Evolutionary conservation across 306 rosid genomes (phyloP).

Genomic region (Cyclanthera cordifolia): DNA sequence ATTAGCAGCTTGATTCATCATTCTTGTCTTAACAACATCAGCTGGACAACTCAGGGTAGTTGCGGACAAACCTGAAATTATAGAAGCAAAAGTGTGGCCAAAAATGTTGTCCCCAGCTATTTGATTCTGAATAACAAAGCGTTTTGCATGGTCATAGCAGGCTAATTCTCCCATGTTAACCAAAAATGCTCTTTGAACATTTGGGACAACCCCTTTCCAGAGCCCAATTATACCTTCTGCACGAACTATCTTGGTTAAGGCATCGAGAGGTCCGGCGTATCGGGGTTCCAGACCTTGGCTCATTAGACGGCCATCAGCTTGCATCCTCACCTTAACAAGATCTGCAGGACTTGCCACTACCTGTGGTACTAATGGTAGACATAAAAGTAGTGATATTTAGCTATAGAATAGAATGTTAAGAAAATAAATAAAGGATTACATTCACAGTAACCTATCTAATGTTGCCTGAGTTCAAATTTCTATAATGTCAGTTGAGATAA

Average conservation of each 20-base stretch:
- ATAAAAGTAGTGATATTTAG: conserved; percentile 15
- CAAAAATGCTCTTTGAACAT: conserved; percentile 74
- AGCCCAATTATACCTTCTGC: conserved; percentile 64
- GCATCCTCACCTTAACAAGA: conserved; percentile 95
- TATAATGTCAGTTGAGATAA: no score
- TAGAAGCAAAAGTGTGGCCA: conserved; percentile 68
- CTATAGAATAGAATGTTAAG: neutral
- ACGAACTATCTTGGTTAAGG: conserved; percentile 45
- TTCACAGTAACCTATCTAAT: no score
- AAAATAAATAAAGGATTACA: no score
- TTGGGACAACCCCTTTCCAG: conserved; percentile 82
- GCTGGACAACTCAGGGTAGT: conserved; percentile 84
- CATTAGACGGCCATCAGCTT: conserved; percentile 57
- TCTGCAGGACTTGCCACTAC: conserved; percentile 88
- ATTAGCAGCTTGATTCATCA: conserved; percentile 61
- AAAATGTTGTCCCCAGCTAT: conserved; percentile 52
- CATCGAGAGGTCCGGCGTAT: conserved; percentile 63
- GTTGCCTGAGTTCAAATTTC: no score
- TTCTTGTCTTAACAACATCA: conserved; percentile 85
- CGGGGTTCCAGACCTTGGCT: conserved; percentile 56
- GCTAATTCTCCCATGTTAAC: conserved; percentile 92
- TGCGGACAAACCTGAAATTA: conserved; percentile 65
- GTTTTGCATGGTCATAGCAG: conserved; percentile 76
- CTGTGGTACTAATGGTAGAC: conserved; percentile 39
- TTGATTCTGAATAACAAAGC: conserved; percentile 40